Conservation (phyloP, 2,329 filamentous ascomycete species). For the Beauveria sp. region DNA sequence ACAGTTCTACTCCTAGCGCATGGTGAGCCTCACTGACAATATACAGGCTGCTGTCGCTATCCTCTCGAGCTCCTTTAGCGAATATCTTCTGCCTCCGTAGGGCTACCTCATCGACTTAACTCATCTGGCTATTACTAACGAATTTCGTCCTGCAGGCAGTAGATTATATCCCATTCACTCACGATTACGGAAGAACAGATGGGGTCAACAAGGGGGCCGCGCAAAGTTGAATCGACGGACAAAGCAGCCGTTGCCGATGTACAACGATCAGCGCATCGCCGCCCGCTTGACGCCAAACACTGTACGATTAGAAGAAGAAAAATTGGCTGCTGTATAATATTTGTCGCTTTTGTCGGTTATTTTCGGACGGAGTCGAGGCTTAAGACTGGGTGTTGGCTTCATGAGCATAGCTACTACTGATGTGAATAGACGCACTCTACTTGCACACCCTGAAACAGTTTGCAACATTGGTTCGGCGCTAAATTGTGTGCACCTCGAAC, state of each 20-base stretch:
- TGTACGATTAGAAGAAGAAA: constrained; percentile 4
- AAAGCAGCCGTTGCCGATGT: background rate
- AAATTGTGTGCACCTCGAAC: background rate
- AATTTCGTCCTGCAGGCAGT: background rate
- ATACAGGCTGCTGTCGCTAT: constrained; percentile 56
- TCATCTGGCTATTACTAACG: background rate
- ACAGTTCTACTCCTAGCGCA: background rate
- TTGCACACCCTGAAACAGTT: background rate
- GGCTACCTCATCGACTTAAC: constrained; percentile 16
- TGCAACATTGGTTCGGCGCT: background rate
- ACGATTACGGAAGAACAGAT: background rate
- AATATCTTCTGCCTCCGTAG: constrained; percentile 59
- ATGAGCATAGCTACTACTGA: background rate
- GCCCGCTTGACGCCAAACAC: background rate
- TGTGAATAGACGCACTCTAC: constrained; percentile 4
- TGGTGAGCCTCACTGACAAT: constrained; percentile 10
- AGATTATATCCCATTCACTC: background rate
- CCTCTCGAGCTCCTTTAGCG: constrained; percentile 60
- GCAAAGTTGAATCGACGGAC: background rate
- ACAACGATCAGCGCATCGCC: background rate
- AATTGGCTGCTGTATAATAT: constrained; percentile 6
- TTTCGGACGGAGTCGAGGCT: background rate
- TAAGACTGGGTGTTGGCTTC: background rate
- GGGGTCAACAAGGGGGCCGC: background rate
- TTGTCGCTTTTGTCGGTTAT: background rate